Evolutionary conservation across 2,329 filamentous ascomycete species (phyloP).

Genomic region (Lachnellula occidentalis): DNA sequence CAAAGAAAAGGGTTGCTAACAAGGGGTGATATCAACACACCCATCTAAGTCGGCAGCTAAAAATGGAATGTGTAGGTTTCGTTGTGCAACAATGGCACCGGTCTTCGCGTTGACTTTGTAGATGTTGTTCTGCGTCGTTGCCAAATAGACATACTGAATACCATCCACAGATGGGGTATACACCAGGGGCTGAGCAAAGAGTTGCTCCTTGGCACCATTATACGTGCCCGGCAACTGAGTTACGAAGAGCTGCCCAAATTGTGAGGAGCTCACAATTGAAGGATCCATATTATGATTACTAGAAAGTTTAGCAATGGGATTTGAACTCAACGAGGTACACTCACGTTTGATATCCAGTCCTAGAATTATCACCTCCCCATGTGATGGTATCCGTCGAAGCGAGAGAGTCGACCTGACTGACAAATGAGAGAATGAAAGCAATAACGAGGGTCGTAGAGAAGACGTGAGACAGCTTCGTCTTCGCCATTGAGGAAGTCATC

Average conservation of each 20-base stretch:
- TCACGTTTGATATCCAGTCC: constrained; percentile 48
- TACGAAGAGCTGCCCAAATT: constrained; percentile 52
- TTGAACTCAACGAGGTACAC: constrained; percentile 17
- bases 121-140: constrained; percentile 53
- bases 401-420: constrained; percentile 18
- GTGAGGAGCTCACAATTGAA: constrained; percentile 46
- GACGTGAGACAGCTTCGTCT: constrained; percentile 2
- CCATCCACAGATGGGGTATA: constrained; percentile 44
- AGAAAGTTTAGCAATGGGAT: constrained; percentile 4
- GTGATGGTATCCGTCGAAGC: constrained; percentile 41
- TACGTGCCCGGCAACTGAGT: constrained; percentile 48
- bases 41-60: constrained; percentile 40
- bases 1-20: background rate
- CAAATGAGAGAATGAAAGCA: constrained; percentile 16
- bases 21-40: constrained; percentile 43
- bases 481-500: constrained; percentile 1
- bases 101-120: constrained; percentile 52
- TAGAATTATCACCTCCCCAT: constrained; percentile 52
- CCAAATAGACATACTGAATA: constrained; percentile 49
- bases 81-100: constrained; percentile 42
- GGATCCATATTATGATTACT: constrained; percentile 60
- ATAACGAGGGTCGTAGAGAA: constrained; percentile 19
- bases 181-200: constrained; percentile 46
- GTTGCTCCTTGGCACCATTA: constrained; percentile 43
- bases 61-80: constrained; percentile 46